Conservation (phyloP, 176 grass and related monocot genomes). For the Juncus inflexus region DNA sequence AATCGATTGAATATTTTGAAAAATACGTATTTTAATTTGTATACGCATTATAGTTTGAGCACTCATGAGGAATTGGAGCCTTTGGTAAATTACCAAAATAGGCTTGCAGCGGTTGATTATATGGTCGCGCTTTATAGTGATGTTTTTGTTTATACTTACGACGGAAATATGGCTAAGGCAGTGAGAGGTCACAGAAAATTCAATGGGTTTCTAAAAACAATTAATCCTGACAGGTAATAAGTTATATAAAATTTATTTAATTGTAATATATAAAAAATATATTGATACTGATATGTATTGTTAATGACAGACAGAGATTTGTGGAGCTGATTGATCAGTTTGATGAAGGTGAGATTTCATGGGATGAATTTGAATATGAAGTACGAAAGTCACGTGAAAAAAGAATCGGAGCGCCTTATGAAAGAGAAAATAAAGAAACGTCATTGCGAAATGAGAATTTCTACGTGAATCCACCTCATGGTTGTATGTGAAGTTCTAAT, state of each 20-base stretch:
- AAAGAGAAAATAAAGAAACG: conserved; percentile 48
- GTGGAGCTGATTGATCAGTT: conserved; percentile 75
- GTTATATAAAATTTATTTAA: conserved; percentile 23
- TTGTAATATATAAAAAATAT: conserved; percentile 1
- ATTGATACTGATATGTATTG: conserved; percentile 6
- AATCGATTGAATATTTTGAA: conserved; percentile 70
- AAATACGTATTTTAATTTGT: conserved; percentile 62
- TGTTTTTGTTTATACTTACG: conserved; percentile 94
- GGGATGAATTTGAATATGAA: conserved; percentile 50
- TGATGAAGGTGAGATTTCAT: conserved; percentile 50
- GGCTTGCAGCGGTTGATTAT: conserved; percentile 81
- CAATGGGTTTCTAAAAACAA: conserved; percentile 80
- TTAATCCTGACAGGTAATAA: conserved; percentile 69
- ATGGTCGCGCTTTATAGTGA: conserved; percentile 73
- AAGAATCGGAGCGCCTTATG: conserved; percentile 74
- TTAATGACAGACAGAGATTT: conserved; percentile 50
- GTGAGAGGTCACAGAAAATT: conserved; percentile 86
- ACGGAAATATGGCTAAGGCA: conserved; percentile 97
- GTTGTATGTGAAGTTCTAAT: conserved; percentile 55
- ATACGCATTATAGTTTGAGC: conserved; percentile 64
- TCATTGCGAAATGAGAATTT: conserved; percentile 77
- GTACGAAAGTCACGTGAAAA: conserved; percentile 55
- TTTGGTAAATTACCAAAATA: conserved; percentile 62
- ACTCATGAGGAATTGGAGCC: conserved; percentile 50
- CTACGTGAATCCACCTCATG: conserved; percentile 92